phyloP scores from a whole-genome alignment of 2,329 filamentous ascomycete genomes.

The Trichophyton equinum region DNA sequence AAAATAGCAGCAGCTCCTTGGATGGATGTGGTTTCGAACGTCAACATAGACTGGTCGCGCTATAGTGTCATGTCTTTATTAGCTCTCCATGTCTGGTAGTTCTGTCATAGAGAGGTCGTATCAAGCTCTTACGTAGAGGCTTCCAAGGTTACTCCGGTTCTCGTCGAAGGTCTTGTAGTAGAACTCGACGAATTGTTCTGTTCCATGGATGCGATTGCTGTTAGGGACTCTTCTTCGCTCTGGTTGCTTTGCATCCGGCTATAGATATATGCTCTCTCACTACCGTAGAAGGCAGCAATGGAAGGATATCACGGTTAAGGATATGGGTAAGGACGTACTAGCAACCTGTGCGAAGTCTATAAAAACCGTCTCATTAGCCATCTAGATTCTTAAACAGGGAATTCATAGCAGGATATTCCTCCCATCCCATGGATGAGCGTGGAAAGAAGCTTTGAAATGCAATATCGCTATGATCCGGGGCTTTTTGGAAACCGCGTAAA shows the following conservation, averaged over 20 bases:
- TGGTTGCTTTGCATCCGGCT: constrained; percentile 22
- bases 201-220: constrained; percentile 11
- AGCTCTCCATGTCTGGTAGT: neutral
- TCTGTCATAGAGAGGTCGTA: neutral
- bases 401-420: neutral
- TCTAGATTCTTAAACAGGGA: neutral
- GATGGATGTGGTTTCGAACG: constrained; percentile 63
- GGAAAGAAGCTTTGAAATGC: neutral
- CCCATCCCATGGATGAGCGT: neutral
- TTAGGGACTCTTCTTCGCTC: constrained; percentile 38
- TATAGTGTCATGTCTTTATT: constrained; percentile 26
- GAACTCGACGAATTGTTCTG: constrained; percentile 77
- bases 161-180: constrained; percentile 84
- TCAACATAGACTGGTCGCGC: constrained; percentile 80
- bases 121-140: constrained; percentile 58
- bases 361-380: neutral
- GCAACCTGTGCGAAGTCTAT: constrained; percentile 30
- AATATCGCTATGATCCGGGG: constrained; percentile 11
- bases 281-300: neutral
- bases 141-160: constrained; percentile 50
- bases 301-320: neutral
- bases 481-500: neutral
- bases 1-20: constrained; percentile 55
- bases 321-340: constrained; percentile 22
- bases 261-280: neutral